These are phyloP conservation scores for Penicillium fuscoglaucum DNA, from an alignment of 2,329 filamentous ascomycete genomes.

Conservation along the genomic window DNA sequence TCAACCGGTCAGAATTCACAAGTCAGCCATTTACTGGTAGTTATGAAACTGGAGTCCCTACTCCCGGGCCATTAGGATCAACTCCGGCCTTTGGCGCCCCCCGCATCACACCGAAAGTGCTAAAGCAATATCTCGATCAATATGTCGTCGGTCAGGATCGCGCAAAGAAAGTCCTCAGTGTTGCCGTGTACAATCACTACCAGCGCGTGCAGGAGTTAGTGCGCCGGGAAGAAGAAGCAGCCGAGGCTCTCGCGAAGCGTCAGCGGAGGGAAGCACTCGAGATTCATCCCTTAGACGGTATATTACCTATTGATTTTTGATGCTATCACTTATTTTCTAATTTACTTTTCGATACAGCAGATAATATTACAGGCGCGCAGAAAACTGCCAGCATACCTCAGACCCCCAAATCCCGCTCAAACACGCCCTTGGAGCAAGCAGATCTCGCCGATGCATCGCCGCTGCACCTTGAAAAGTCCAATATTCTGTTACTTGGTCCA, in stretches of 20 bases:
- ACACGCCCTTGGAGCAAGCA: conserved; percentile 35
- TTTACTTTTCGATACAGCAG: conserved; percentile 36
- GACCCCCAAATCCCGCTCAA: conserved; percentile 25
- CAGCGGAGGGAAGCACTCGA: conserved; percentile 68
- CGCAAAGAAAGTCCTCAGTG: conserved; percentile 86
- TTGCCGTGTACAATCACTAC: conserved; percentile 96
- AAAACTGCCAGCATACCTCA: conserved; percentile 47
- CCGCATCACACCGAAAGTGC: conserved; percentile 60
- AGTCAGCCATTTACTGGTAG: conserved; percentile 62
- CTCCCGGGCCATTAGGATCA: conserved; percentile 62
- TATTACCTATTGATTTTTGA: conserved; percentile 5
- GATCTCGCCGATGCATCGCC: conserved; percentile 56
- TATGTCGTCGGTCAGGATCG: conserved; percentile 96
- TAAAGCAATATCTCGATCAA: conserved; percentile 90
- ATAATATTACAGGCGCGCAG: conserved; percentile 64
- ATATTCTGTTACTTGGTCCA: conserved; percentile 84
- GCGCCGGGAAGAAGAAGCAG: conserved; percentile 75
- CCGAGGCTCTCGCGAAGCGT: conserved; percentile 70
- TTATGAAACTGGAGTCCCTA: conserved; percentile 64
- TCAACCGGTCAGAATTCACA: conserved; percentile 63
- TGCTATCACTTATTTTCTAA: background rate
- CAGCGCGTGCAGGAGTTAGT: conserved; percentile 77
- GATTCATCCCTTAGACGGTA: conserved; percentile 77
- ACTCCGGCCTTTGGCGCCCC: conserved; percentile 59
- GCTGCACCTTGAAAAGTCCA: conserved; percentile 90